A percentile compares a stretch with the other conserved stretches of the same genome.
phyloP scores from a whole-genome alignment of 371 early-diverging fungal species.

The Thermomucor indicae-seudaticae region DNA sequence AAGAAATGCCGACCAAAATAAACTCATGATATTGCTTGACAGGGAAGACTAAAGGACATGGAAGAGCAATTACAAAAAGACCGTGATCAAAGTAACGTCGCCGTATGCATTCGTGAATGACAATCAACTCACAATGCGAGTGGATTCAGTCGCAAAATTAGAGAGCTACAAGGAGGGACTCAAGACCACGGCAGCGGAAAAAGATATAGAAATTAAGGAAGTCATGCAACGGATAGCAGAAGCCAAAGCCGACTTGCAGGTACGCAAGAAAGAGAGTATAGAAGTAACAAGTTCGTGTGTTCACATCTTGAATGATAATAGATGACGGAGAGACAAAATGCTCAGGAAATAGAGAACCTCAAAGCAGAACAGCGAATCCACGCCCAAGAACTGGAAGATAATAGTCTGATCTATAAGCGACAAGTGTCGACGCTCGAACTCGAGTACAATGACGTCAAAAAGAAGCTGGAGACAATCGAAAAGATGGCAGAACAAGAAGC shows the following conservation, averaged over 20 bases:
- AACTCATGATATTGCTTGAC: not conserved
- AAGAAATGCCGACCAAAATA: not conserved
- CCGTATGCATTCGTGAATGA: not conserved
- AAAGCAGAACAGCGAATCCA: constrained; percentile 31
- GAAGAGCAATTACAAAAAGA: constrained; percentile 21
- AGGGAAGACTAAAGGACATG: constrained; percentile 39
- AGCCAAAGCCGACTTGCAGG: constrained; percentile 22
- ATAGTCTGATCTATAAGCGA: constrained; percentile 21
- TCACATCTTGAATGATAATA: not conserved
- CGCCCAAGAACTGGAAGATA: constrained; percentile 29
- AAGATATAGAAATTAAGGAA: constrained; percentile 26
- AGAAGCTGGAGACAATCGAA: constrained; percentile 5
- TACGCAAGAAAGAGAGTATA: not conserved
- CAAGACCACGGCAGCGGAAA: constrained; percentile 19
- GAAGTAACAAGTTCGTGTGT: not conserved
- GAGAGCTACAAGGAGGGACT: constrained; percentile 19
- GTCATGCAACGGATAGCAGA: constrained; percentile 19
- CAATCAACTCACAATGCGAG: not conserved
- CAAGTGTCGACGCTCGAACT: constrained; percentile 18
- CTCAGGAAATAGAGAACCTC: constrained; percentile 16
- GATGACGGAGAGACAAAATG: constrained; percentile 18
- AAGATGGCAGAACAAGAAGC: constrained; percentile 11
- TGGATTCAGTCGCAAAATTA: constrained; percentile 19
- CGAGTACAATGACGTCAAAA: constrained; percentile 18
- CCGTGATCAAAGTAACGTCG: constrained; percentile 16